Conservation (phyloP, 1,139 yeast species). For the Lodderomyces oxycetoniae region DNA sequence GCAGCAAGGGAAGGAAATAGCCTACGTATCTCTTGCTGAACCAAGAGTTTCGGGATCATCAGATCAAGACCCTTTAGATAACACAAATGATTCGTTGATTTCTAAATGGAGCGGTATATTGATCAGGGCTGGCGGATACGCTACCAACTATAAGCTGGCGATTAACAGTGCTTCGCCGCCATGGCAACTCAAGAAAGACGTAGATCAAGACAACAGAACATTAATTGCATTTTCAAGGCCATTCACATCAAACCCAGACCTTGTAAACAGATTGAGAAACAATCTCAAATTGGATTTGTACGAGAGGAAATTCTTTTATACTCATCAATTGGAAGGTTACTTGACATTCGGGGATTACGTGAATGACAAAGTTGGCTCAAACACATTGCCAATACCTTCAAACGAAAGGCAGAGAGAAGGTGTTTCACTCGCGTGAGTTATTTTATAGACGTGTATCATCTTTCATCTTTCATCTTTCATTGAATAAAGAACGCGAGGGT, state of each 20-base stretch:
- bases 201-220: conserved; percentile 25
- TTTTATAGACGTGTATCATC: conserved; percentile 1
- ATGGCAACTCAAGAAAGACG: conserved; percentile 14
- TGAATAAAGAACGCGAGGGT: neutral
- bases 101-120: conserved; percentile 14
- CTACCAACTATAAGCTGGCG: conserved; percentile 15
- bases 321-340: conserved; percentile 19
- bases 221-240: conserved; percentile 43
- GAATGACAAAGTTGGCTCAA: conserved; percentile 9
- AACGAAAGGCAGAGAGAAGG: conserved; percentile 11
- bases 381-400: conserved; percentile 6
- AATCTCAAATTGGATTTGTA: conserved; percentile 16
- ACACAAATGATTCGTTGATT: conserved; percentile 16
- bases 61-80: conserved; percentile 17
- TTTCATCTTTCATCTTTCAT: too few species aligned
- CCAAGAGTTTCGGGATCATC: conserved; percentile 18
- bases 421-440: conserved; percentile 2
- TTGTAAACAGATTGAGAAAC: conserved; percentile 31
- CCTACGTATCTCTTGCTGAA: conserved; percentile 22
- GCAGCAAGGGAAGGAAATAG: conserved; percentile 14
- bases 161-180: conserved; percentile 16
- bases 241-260: conserved; percentile 48
- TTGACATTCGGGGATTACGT: conserved; percentile 16
- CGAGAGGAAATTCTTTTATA: conserved; percentile 22
- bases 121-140: conserved; percentile 17